phyloP scores from a whole-genome alignment of 805 yeast genomes.

The Ogataea populi-albae region DNA sequence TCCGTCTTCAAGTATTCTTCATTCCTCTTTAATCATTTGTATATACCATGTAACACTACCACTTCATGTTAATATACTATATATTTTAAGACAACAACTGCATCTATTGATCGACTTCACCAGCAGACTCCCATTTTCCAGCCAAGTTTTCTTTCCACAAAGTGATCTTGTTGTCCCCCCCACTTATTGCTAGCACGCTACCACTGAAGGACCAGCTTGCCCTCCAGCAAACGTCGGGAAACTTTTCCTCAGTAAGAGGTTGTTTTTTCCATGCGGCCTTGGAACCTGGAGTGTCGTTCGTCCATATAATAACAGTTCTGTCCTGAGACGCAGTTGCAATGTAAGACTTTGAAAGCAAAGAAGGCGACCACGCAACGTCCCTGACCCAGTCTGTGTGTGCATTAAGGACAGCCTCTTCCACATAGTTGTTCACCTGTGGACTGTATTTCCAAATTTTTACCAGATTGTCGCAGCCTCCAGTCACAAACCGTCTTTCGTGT shows the following conservation, averaged over 20 bases:
- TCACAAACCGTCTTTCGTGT: slow-evolving; percentile 68
- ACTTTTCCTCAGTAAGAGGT: slow-evolving; percentile 69
- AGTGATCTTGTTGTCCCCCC: slow-evolving; percentile 94
- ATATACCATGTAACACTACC: neutral
- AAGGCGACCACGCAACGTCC: slow-evolving; percentile 98
- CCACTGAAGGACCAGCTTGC: slow-evolving; percentile 98
- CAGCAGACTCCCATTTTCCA: slow-evolving; percentile 98
- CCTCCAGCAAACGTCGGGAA: slow-evolving; percentile 98
- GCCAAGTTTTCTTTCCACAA: slow-evolving; percentile 93
- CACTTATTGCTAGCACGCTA: slow-evolving; percentile 89
- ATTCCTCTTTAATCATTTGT: slow-evolving; percentile 20
- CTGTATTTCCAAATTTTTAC: slow-evolving; percentile 87
- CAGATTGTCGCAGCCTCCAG: slow-evolving; percentile 93
- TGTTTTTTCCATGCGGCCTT: slow-evolving; percentile 67
- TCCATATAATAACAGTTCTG: slow-evolving; percentile 92
- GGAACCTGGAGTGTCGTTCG: slow-evolving; percentile 46
- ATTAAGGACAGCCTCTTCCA: slow-evolving; percentile 69
- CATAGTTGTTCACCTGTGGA: slow-evolving; percentile 52
- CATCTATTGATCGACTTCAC: slow-evolving; percentile 78
- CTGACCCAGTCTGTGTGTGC: slow-evolving; percentile 99
- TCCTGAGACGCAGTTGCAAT: slow-evolving; percentile 98
- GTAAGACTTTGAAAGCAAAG: slow-evolving; percentile 79
- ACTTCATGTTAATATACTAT: neutral
- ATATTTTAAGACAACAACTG: neutral
- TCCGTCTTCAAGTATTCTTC: slow-evolving; percentile 28